Evolutionary conservation across 2,329 filamentous ascomycete species (phyloP), one percentile per base, ranked within the genome.

Genomic region (Cytospora schulzeri): DNA sequence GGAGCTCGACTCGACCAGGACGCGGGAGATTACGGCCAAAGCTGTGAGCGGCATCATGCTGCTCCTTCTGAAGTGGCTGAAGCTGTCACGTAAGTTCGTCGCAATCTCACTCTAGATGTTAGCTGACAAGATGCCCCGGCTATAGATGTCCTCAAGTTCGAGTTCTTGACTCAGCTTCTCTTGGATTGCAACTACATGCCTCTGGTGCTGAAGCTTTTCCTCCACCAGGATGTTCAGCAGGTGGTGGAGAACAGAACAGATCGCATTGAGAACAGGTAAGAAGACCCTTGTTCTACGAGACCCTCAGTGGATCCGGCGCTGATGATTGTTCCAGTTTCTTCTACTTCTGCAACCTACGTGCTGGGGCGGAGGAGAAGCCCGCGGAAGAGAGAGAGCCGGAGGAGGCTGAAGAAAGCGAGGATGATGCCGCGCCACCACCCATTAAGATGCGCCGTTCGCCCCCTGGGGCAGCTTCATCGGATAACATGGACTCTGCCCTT

Each of bases 171-270:
- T 0, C 95, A 99, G 73, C 84, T 99, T 3, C 81, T 99, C 14
- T 84, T 99, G 31, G 95, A 99, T 76, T 95, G 92, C 4, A 98
- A 97, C 75, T 99, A 97, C 75, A 83, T 99, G 8, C 94, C 94
- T 0, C 81, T 99, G 33, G 90, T 97, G 28, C 80, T 99, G 35
- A 98, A 98, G 78, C 86, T 97, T 57, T 93, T 97, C 75, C 93
- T 94, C 57, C 89, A 97, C 73, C 93, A 97, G 75, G 96, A 99
- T 68, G 88, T 97, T 41, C 94, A 97, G 70, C 90, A 92, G 72
- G 87, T 93, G 4, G 90, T 97, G 35, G 93, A 96, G 70, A 93
- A 90, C 77, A 91, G 88, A 73, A 90, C 90, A 65, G 93, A 97
- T 73, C 86, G 91, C 41, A 83, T 91, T 58, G 92, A 96, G 69